Base-by-base conservation (phyloP, 495 filamentous ascomycete genomes). In the Darksidea phi region DNA sequence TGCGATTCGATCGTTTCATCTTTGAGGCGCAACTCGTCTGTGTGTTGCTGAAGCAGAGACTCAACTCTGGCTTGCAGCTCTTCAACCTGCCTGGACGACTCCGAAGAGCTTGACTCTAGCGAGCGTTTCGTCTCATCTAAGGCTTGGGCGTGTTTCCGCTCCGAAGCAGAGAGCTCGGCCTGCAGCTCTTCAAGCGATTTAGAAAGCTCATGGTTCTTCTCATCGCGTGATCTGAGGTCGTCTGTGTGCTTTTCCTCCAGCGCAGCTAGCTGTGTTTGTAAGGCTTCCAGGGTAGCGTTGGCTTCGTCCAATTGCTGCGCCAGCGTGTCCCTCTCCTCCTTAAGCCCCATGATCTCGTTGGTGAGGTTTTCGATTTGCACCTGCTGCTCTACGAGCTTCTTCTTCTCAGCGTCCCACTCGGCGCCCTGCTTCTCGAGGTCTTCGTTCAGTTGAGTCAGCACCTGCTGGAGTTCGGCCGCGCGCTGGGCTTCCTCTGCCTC, bases 321-420 rank as follows among this genome's bases (percentile, higher is more conserved):
- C 18, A 48, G 37, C 11, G 36, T 38, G n/a, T 57, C 32, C 51
- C 42, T 59, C 48, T 68, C 61, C 36, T 53, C 36, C 7, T 17
- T 60, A 24, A 63, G 23, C 2, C 41, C 17, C 20, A 15, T 23
- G 6, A 64, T 32, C 48, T 63, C 38, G 13, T 46, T 23, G 6
- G 12, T 47, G 26, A 67, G 34, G 8, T 34, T 38, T 12, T 50
- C 52, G 41, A 64, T 64, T 15, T 46, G 32, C 13, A 43, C 51
- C 20, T 67, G 43, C 36, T 64, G 65, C 20, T 67, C 61, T 1
- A 38, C 26, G 3, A 54, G 51, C 25, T 58, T 68, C 56, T 64
- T 37, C 66, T 58, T 64, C 38, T 68, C 61, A 4, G 37, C 51
- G n/a, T 60, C 57, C 60, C 61, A 68, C 26, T 68, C 51, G 3